Base-by-base conservation (phyloP, 176 grass and related monocot species). In the Ampelocalamus luodianensis region DNA sequence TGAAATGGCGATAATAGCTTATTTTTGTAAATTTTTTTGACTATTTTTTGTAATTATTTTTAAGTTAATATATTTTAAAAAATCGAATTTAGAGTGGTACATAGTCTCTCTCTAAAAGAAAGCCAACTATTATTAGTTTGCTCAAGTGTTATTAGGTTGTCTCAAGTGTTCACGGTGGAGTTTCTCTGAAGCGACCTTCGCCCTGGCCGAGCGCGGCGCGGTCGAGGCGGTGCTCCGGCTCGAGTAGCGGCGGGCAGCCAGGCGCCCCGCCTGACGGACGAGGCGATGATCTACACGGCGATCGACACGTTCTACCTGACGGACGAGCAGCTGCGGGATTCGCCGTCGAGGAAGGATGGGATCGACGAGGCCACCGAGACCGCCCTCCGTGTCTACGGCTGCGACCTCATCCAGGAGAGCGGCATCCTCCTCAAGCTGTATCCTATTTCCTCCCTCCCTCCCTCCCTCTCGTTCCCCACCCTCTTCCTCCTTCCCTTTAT, bases 231-330 rank as follows among this genome's bases (percentile, higher is more conserved):
- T 10, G 56, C 58, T 36, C 11, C 3, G 3, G 43, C 29, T 46
- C 14, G 12, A 11, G 60, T 17, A 44, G 36, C 2, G 45, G 45
- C 17, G 37, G 49, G 49, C 11, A 20, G 8, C 9, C 34, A 38
- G 71, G 44, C 37, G 44, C 37, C 5, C 39, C 39, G 7, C 39
- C 39, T 6, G 39, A 40, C 39, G 7, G 39, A 40, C 20, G 39
- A 6, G 10, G 42, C 14, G 56, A 98, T 98, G 96, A 95, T 98
- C 59, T 98, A 95, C 74, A 93, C 91, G 14, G 89, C 93, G 22
- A 98, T 95, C 12, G 96, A 98, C 56, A 98, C 92, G 42, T 98
- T 98, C 72, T 98, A 98, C 87, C 80, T 95, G 12, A 98, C 89
- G 29, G 93, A 92, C 0, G 89, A 93, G 62, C 93, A 95, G 81